Base-by-base conservation (phyloP, 345 rosid genomes). In the Zanthoxylum bungeanum region DNA sequence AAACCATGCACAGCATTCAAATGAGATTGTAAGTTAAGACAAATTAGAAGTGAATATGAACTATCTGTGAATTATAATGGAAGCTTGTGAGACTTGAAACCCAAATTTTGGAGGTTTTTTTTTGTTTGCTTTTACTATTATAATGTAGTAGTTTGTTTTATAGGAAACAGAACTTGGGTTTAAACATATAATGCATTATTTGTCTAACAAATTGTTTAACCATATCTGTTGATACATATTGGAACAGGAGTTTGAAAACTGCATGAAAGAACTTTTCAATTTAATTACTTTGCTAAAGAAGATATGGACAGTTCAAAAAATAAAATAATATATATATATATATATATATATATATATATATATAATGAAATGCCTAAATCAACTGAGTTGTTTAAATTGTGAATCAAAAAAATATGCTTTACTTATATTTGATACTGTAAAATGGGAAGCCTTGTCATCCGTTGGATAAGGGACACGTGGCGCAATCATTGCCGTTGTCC, bases 41-140 rank as follows among this genome's bases (percentile, higher is more conserved):
- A 79, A 73, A 72, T 72, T 72, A 69, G 76, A 81, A 77, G 74
- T 60, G 68, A 46, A 40, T 62, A 64, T 40, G 39, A 61, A 80
- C 73, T 2, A 33, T 44, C 71, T 22, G 24, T 39, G 60, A 72
- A 70, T 47, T 67, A 47, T 24, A 53, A 61, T 34, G 70, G 77
- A 75, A 76, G 68, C 68, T 66, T 70, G 73, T 31, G 63, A 59
- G 55, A 28, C 40, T 78, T 80, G 60, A 67, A 58, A 60, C 47
- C 31, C 7, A n/a, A 28, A 62, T 52, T 72, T 62, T 30, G 21
- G n/a, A 42, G 46, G 46, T 40, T 2, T 40, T 40, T 4, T 12
- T 40, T 40, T 16, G 46, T 11, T 40, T 73, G 44, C 52, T 60
- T 56, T 44, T 28, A 55, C 28, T 24, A 56, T 16, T 73, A 31